These are phyloP conservation scores for Boechera divaricarpa DNA, from an alignment of 345 rosid genomes.

Conservation along the genomic window DNA sequence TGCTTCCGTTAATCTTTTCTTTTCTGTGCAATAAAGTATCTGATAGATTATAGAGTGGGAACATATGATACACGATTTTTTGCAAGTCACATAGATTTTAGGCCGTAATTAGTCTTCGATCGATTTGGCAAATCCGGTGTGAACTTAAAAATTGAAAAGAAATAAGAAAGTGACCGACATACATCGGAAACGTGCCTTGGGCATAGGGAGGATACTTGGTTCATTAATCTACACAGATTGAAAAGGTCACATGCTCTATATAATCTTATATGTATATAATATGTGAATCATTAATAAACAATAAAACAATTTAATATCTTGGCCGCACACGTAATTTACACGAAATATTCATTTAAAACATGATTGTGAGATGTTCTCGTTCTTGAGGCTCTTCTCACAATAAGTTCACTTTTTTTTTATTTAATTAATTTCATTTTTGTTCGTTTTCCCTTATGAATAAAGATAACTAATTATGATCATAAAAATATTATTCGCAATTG, in stretches of 20 bases:
- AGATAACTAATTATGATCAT: neutral
- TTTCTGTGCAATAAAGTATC: too few relatives aligned
- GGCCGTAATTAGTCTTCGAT: neutral
- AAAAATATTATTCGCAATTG: neutral
- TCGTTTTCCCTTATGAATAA: neutral
- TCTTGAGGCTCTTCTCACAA: neutral
- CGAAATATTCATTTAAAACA: slow-evolving; percentile 25
- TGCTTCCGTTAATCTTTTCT: too few relatives aligned
- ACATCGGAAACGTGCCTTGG: slow-evolving; percentile 24
- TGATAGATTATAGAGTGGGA: too few relatives aligned
- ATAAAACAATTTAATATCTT: slow-evolving; percentile 6
- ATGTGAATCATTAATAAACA: neutral
- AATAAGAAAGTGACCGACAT: slow-evolving; percentile 30
- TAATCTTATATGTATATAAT: neutral
- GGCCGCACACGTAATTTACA: slow-evolving; percentile 26
- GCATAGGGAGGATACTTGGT: slow-evolving; percentile 37
- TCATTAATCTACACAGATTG: slow-evolving; percentile 41
- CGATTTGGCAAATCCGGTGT: slow-evolving; percentile 1
- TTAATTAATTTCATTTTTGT: neutral
- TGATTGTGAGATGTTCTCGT: slow-evolving; percentile 18
- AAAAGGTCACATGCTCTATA: slow-evolving; percentile 7
- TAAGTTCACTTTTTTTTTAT: neutral
- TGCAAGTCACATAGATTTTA: neutral
- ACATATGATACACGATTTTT: too few relatives aligned
- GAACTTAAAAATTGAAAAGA: neutral